Base-by-base conservation (phyloP, 2,329 filamentous ascomycete species). In the Beauveria bassiana region DNA sequence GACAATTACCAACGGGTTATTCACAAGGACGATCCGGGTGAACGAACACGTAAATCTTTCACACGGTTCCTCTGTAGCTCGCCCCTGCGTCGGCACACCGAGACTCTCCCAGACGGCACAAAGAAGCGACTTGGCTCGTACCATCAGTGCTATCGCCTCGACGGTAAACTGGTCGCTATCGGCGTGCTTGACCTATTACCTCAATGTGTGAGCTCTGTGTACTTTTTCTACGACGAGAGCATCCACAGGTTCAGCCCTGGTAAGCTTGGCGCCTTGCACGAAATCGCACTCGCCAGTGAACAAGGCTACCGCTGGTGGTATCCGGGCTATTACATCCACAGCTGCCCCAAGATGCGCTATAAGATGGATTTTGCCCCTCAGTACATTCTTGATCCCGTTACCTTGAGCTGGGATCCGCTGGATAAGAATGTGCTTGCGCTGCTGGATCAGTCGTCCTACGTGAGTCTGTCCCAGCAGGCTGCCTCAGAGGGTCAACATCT, bases 261-360 rank as follows among this genome's bases (percentile, higher is more conserved):
- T 1, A 95, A 93, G 72, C 74, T 93, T 5, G 86, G 88, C 42
- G 90, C 90, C 1, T 71, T 93, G 64, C 78, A 86, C 64, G 90
- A 95, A 72, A 88, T 90, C 64, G 79, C 85, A 0, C 72, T 95
- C 31, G 87, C 90, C 0, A 74, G 80, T 3, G 89, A 93, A 68
- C 78, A 78, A 6, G 86, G 84, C 0, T 92, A 93, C 67, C 76
- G 81, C 49, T 91, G 85, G 79, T 95, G 91, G 82, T 95, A 93
- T 73, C 87, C 81, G 6, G 86, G 90, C 6, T 93, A 86, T 72
- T 95, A 93, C 68, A 93, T 95, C 63, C 89, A 93, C 71, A 85
- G 77, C 60, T 93, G 90, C 68, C 79, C 83, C 59, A 95, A 95
- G 77, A 93, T 95, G 90, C 80, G 81, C 67, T 95, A 95, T 77